A percentile compares a stretch with the other conserved stretches of the same genome.
phyloP scores from a whole-genome alignment of 805 yeast species.

The Saccharomycopsis malanga region DNA sequence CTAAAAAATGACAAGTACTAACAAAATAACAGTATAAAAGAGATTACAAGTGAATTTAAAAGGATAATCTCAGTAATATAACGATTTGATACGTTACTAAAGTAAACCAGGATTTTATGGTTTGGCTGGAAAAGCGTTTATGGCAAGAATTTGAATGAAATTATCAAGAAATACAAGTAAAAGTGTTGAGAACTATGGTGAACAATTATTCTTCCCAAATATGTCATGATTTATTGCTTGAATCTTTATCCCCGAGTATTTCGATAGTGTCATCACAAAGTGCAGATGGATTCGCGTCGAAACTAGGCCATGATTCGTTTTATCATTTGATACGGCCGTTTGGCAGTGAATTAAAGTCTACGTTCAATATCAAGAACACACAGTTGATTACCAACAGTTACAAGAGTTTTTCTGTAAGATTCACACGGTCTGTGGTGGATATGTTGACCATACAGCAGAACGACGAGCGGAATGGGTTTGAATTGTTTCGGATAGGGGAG shows the following conservation, averaged over 20 bases:
- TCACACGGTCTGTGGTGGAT: conserved; percentile 8
- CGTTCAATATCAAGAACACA: conserved; percentile 19
- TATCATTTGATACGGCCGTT: conserved; percentile 13
- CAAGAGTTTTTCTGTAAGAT: conserved; percentile 16
- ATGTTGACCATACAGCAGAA: conserved; percentile 2
- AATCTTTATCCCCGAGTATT: conserved; percentile 12
- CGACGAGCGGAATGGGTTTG: neutral
- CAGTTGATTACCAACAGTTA: conserved; percentile 17
- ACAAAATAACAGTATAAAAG: no score
- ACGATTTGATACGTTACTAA: no score
- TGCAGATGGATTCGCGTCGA: conserved; percentile 5
- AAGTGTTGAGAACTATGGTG: no score
- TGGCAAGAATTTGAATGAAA: no score
- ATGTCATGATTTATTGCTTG: conserved; percentile 3
- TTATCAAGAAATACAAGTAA: no score
- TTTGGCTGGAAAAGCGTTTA: no score
- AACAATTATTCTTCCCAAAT: conserved; percentile 8
- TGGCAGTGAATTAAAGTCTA: neutral
- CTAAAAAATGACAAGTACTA: no score
- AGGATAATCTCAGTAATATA: no score
- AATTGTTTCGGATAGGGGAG: conserved; percentile 9
- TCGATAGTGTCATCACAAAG: conserved; percentile 4
- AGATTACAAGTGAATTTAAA: no score
- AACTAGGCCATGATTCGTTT: conserved; percentile 8
- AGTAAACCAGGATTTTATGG: no score